These are phyloP conservation scores for Plasmodium reichenowi DNA, from an alignment of 169 alveolate genomes.

Conservation along the genomic window DNA sequence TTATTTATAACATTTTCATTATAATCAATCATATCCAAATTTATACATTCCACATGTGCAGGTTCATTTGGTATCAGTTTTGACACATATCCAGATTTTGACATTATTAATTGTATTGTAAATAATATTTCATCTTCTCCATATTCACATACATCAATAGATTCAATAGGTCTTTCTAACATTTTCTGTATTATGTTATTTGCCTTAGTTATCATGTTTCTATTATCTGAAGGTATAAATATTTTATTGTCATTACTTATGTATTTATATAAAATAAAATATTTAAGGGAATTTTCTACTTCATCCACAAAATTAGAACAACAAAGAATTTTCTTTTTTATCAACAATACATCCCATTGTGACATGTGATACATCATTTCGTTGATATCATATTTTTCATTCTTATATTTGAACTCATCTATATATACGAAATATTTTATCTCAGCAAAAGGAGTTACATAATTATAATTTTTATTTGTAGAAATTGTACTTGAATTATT, in stretches of 20 bases:
- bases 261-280: constrained; percentile 41
- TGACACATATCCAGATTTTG: constrained; percentile 25
- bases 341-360: constrained; percentile 6
- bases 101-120: constrained; percentile 14
- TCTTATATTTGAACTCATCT: constrained; percentile 17
- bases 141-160: neutral
- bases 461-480: neutral
- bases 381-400: neutral
- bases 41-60: constrained; percentile 24
- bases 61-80: neutral
- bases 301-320: constrained; percentile 74
- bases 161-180: constrained; percentile 10
- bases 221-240: neutral
- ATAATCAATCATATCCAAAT: constrained; percentile 40
- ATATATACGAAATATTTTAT: constrained; percentile 60
- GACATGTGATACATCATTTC: constrained; percentile 12
- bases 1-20: constrained; percentile 19
- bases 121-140: neutral
- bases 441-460: constrained; percentile 15
- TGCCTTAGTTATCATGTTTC: neutral
- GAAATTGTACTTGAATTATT: neutral
- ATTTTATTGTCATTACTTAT: neutral
- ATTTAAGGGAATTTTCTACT: constrained; percentile 41
- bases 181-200: constrained; percentile 32
- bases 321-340: constrained; percentile 54